A percentile compares a stretch with the other conserved stretches of the same genome.
Evolutionary conservation across 2,329 filamentous ascomycete species (phyloP).

Genomic region (Botrytis squamosa): DNA sequence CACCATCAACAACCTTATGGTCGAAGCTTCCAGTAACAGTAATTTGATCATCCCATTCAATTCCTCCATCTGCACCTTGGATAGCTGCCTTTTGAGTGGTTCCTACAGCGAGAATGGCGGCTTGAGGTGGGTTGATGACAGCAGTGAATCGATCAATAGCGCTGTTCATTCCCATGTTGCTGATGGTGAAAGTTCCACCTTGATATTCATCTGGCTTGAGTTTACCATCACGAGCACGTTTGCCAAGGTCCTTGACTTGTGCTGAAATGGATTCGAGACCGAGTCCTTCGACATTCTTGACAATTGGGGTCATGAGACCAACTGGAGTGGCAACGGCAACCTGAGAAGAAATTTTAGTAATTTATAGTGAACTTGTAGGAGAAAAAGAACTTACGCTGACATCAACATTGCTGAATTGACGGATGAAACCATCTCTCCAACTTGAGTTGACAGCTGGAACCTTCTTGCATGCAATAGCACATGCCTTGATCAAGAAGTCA

Average conservation of each 20-base stretch:
- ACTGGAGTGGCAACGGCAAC: constrained; percentile 67
- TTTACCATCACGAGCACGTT: constrained; percentile 94
- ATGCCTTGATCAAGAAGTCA: constrained; percentile 98
- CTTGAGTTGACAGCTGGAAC: constrained; percentile 94
- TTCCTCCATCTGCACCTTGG: constrained; percentile 78
- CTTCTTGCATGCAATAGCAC: constrained; percentile 83
- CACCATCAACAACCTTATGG: constrained; percentile 97
- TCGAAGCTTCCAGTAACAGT: constrained; percentile 93
- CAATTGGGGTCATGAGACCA: constrained; percentile 96
- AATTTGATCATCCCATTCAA: constrained; percentile 98
- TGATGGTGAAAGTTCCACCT: constrained; percentile 98
- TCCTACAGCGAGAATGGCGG: constrained; percentile 90
- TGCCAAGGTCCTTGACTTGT: constrained; percentile 93
- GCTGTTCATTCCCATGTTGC: constrained; percentile 99
- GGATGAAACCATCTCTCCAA: constrained; percentile 88
- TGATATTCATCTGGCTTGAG: constrained; percentile 99
- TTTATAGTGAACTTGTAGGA: not conserved
- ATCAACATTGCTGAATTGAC: constrained; percentile 89
- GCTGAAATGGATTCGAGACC: constrained; percentile 86
- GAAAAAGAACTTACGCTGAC: constrained; percentile 73
- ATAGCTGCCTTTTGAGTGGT: constrained; percentile 94
- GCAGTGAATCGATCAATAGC: constrained; percentile 97
- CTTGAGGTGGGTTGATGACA: constrained; percentile 98
- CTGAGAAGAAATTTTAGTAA: constrained; percentile 26
- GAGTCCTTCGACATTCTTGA: constrained; percentile 81